These are phyloP conservation scores for Phytophthora litchii DNA, from an alignment of 352 stramenopile genomes.

Conservation along the genomic window DNA sequence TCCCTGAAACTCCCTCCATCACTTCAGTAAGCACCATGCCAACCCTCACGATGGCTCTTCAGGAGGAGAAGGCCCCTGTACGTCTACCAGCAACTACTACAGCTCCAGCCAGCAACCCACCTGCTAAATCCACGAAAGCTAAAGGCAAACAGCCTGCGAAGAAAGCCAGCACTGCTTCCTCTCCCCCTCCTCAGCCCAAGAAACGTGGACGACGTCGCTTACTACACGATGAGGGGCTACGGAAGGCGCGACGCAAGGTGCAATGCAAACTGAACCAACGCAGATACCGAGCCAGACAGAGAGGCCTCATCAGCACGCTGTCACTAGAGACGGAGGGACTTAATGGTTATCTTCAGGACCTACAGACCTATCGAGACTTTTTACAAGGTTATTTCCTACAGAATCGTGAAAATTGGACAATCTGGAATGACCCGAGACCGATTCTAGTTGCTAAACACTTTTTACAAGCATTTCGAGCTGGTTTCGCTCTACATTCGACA, in stretches of 20 bases:
- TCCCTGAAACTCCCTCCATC: too few species aligned
- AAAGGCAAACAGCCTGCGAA: slow-evolving; percentile 10
- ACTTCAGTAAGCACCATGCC: slow-evolving; percentile 13
- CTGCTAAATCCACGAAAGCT: not conserved
- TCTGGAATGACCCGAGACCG: slow-evolving; percentile 27
- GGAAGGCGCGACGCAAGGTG: slow-evolving; percentile 64
- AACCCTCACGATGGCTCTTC: slow-evolving; percentile 22
- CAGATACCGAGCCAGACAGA: slow-evolving; percentile 66
- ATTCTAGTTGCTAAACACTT: slow-evolving; percentile 58
- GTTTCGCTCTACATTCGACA: slow-evolving; percentile 70
- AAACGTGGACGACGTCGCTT: slow-evolving; percentile 53
- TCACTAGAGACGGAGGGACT: slow-evolving; percentile 63
- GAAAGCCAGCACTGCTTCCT: not conserved
- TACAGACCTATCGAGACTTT: slow-evolving; percentile 62
- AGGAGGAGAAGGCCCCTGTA: slow-evolving; percentile 17
- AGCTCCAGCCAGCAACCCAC: not conserved
- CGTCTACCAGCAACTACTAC: not conserved
- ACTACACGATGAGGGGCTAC: slow-evolving; percentile 68
- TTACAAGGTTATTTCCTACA: slow-evolving; percentile 31
- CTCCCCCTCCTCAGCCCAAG: slow-evolving; percentile 6
- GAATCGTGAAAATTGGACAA: not conserved
- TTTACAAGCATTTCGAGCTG: slow-evolving; percentile 52
- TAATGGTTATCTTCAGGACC: slow-evolving; percentile 47
- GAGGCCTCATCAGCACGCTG: slow-evolving; percentile 63
- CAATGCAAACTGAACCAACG: slow-evolving; percentile 82